These are phyloP conservation scores for Mycena olivaceomarginata DNA, from an alignment of 768 basidiomycete species.

Conservation along the genomic window DNA sequence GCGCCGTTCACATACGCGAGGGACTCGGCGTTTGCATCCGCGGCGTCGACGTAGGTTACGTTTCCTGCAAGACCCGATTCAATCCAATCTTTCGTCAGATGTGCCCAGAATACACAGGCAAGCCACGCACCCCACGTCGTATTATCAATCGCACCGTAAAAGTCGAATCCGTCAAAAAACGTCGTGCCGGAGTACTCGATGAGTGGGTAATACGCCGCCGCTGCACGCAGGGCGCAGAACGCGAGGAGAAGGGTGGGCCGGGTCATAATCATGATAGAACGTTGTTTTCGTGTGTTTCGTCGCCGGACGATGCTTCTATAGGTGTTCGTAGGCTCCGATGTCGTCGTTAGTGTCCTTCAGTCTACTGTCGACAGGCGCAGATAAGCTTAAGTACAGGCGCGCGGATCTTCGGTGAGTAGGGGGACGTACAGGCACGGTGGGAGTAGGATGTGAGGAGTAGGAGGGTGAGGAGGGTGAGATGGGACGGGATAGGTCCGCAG, in stretches of 20 bases:
- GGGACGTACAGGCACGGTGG: neutral
- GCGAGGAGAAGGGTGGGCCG: neutral
- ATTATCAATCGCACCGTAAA: constrained; percentile 43
- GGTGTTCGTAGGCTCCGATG: neutral
- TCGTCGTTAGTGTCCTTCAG: neutral
- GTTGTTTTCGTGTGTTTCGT: neutral
- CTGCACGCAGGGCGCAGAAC: neutral
- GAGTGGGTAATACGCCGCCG: constrained; percentile 39
- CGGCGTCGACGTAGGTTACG: constrained; percentile 73
- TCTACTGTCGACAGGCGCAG: neutral
- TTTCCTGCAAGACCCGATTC: constrained; percentile 64
- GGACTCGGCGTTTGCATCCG: constrained; percentile 65
- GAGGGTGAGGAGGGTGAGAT: neutral
- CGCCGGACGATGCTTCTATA: neutral
- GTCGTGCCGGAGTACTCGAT: constrained; percentile 35
- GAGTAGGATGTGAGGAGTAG: neutral
- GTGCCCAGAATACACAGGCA: neutral
- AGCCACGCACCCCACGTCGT: constrained; percentile 43
- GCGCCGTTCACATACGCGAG: constrained; percentile 77
- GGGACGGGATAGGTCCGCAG: neutral
- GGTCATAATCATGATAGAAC: constrained; percentile 10
- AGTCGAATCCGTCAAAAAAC: constrained; percentile 43
- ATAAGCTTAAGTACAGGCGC: neutral
- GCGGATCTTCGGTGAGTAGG: neutral
- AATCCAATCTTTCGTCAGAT: neutral